Percentiles rank a stretch among this genome's conserved stretches.
phyloP scores from a whole-genome alignment of 352 stramenopile genomes.

The Pythium dissimile region DNA sequence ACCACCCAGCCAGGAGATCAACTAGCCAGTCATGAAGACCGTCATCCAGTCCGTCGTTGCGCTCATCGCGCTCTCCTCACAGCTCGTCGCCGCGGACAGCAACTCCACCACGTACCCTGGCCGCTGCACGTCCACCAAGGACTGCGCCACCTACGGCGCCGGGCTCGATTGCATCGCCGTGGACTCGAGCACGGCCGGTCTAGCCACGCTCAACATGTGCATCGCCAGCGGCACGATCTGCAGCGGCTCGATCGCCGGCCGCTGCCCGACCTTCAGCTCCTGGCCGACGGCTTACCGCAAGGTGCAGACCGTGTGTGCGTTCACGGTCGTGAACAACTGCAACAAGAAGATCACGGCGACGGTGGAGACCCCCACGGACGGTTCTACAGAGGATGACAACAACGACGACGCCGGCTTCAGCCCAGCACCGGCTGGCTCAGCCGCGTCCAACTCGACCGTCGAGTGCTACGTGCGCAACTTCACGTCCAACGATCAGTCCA shows the following conservation, averaged over 20 bases:
- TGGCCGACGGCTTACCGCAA: constrained; percentile 68
- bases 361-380: constrained; percentile 3
- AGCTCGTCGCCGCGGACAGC: constrained; percentile 13
- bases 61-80: constrained; percentile 4
- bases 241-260: constrained; percentile 51
- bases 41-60: neutral
- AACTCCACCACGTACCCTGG: constrained; percentile 49
- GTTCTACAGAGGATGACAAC: constrained; percentile 17
- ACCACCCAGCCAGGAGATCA: neutral
- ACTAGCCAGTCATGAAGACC: constrained; percentile 29
- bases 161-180: constrained; percentile 74
- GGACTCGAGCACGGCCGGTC: constrained; percentile 44
- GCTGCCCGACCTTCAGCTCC: constrained; percentile 70
- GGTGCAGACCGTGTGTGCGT: constrained; percentile 70
- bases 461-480: constrained; percentile 75
- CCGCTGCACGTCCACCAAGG: constrained; percentile 38
- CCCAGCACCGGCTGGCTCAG: constrained; percentile 7
- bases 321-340: constrained; percentile 61
- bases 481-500: constrained; percentile 34
- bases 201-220: constrained; percentile 70
- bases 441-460: constrained; percentile 33
- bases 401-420: constrained; percentile 19
- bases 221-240: constrained; percentile 52
- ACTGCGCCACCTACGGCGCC: constrained; percentile 52
- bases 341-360: constrained; percentile 48